phyloP scores from a whole-genome alignment of 2,329 filamentous ascomycete genomes.

The Pestalotiopsis sp. region DNA sequence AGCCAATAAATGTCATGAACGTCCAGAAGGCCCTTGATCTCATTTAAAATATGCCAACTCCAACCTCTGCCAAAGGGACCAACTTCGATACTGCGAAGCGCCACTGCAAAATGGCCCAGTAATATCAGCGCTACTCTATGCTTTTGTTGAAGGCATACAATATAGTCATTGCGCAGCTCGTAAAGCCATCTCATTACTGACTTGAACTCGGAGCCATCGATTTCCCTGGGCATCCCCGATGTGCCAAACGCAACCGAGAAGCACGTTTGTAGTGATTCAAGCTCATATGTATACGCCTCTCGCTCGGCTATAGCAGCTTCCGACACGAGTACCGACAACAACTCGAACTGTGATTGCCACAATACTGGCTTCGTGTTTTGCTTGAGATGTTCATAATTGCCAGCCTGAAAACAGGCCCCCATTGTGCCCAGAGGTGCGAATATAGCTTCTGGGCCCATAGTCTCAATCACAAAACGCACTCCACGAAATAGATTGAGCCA shows the following conservation, averaged over 20 bases:
- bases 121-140: background rate
- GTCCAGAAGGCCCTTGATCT: background rate
- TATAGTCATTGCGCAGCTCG: slow-evolving; percentile 4
- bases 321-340: background rate
- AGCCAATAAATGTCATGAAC: background rate
- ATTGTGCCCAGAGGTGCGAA: slow-evolving; percentile 1
- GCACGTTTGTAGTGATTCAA: background rate
- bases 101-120: slow-evolving; percentile 1
- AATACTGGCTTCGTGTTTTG: background rate
- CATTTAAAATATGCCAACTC: slow-evolving; percentile 9
- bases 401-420: background rate
- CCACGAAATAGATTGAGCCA: slow-evolving; percentile 19
- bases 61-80: slow-evolving; percentile 13
- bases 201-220: slow-evolving; percentile 2
- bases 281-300: background rate
- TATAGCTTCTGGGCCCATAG: slow-evolving; percentile 12
- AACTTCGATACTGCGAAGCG: slow-evolving; percentile 9
- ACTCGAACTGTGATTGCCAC: background rate
- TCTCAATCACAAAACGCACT: slow-evolving; percentile 19
- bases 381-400: background rate
- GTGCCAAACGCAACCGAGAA: background rate
- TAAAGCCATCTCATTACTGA: slow-evolving; percentile 13
- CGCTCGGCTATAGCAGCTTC: background rate
- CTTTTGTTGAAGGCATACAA: background rate
- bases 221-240: background rate